phyloP scores from a whole-genome alignment of 1,139 yeast genomes.

The Candida glucosophila region DNA sequence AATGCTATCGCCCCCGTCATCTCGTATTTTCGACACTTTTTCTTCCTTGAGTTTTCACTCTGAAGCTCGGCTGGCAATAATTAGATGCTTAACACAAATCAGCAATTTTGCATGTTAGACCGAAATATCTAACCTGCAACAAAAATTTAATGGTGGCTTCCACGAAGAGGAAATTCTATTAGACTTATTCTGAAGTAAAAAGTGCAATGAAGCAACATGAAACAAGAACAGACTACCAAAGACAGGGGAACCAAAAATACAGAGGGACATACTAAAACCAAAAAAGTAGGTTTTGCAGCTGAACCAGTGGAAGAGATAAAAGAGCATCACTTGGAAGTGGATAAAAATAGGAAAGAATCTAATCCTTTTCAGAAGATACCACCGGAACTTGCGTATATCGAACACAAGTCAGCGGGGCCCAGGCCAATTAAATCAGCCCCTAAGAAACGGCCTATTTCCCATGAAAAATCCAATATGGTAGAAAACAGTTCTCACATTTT shows the following conservation, averaged over 20 bases:
- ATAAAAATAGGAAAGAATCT: constrained; percentile 17
- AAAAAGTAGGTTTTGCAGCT: constrained; percentile 36
- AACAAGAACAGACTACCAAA: background rate
- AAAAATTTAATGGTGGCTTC: background rate
- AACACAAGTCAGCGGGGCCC: constrained; percentile 16
- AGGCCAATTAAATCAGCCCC: constrained; percentile 9
- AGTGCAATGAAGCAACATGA: background rate
- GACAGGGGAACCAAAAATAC: background rate
- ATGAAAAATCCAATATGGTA: constrained; percentile 6
- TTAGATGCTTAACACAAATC: background rate
- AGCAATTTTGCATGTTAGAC: no score
- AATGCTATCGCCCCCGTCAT: constrained; percentile 24
- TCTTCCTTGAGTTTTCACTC: background rate
- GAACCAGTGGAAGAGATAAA: constrained; percentile 27
- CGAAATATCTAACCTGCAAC: no score
- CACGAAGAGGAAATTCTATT: background rate
- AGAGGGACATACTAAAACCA: constrained; percentile 10
- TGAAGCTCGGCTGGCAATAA: background rate
- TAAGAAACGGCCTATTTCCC: constrained; percentile 2
- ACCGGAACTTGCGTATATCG: constrained; percentile 33
- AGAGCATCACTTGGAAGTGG: constrained; percentile 24
- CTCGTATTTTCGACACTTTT: no score
- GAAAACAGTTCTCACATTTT: constrained; percentile 27
- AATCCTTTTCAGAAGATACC: constrained; percentile 37
- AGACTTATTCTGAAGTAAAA: background rate